Percentiles rank a stretch among this genome's conserved stretches.
These are phyloP conservation scores for Chloromonas sp. DNA, from an alignment of 163 green algal genomes.

Conservation along the genomic window DNA sequence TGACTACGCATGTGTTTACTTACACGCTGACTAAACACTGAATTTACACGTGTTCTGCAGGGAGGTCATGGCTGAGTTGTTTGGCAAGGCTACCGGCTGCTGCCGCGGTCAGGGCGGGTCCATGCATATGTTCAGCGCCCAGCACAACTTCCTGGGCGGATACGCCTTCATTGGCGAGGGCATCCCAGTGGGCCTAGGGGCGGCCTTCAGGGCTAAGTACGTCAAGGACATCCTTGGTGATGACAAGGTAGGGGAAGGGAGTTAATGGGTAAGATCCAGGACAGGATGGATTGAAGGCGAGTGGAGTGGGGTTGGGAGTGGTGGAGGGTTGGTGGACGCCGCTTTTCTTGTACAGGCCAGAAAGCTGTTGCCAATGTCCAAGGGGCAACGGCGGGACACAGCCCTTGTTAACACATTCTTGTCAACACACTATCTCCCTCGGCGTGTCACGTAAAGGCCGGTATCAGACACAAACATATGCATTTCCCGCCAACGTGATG, in stretches of 20 bases:
- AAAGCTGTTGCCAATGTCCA: too few relatives aligned
- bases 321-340: too few relatives aligned
- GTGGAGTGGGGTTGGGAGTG: neutral
- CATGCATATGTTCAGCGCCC: conserved; percentile 97
- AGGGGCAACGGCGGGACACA: too few relatives aligned
- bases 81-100: conserved; percentile 95
- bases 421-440: too few relatives aligned
- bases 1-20: too few relatives aligned
- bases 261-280: neutral
- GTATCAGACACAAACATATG: too few relatives aligned
- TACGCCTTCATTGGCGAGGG: conserved; percentile 79
- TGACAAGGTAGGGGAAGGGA: conserved; percentile 7
- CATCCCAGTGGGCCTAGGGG: conserved; percentile 91
- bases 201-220: conserved; percentile 89
- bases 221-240: conserved; percentile 27
- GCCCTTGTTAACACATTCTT: too few relatives aligned
- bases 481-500: too few relatives aligned
- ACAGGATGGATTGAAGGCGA: neutral
- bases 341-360: too few relatives aligned
- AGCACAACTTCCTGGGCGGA: conserved; percentile 70
- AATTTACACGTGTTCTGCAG: neutral
- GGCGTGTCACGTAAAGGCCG: too few relatives aligned
- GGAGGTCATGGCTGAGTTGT: conserved; percentile 96
- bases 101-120: conserved; percentile 85
- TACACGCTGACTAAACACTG: too few relatives aligned